phyloP scores from a whole-genome alignment of 1,139 yeast species.

The Suhomyces maxii region DNA sequence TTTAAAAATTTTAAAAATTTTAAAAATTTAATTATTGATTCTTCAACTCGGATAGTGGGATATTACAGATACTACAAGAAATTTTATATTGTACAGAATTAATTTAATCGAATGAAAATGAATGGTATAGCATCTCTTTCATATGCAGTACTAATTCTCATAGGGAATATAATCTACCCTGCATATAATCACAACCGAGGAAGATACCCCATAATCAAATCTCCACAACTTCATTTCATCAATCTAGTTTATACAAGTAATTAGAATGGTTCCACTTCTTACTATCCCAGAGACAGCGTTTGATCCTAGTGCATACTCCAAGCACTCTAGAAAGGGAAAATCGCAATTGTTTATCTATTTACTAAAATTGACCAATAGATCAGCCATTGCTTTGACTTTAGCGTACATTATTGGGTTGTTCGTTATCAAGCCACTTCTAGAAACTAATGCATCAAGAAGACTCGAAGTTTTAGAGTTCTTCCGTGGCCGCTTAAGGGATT shows the following conservation, averaged over 20 bases:
- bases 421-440: slow-evolving; percentile 39
- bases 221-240: too few relatives aligned
- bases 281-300: slow-evolving; percentile 48
- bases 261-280: slow-evolving; percentile 30
- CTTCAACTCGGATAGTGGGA: too few relatives aligned
- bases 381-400: slow-evolving; percentile 32
- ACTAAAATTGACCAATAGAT: slow-evolving; percentile 36
- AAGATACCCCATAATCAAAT: not conserved
- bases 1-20: too few relatives aligned
- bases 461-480: slow-evolving; percentile 38
- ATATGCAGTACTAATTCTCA: too few relatives aligned
- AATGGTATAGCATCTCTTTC: too few relatives aligned
- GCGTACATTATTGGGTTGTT: slow-evolving; percentile 36
- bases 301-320: slow-evolving; percentile 29
- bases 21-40: too few relatives aligned
- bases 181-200: not conserved
- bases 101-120: too few relatives aligned
- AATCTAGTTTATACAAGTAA: too few relatives aligned
- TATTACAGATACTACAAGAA: too few relatives aligned
- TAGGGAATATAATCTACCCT: not conserved
- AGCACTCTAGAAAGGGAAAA: slow-evolving; percentile 13
- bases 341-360: slow-evolving; percentile 32
- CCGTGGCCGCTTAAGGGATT: slow-evolving; percentile 36
- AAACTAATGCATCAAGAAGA: slow-evolving; percentile 29
- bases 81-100: too few relatives aligned